Evolutionary conservation across 1,139 yeast genomes (phyloP), one percentile per base, ranked within the genome.

Genomic region (Saccharomycopsis hybrid): DNA sequence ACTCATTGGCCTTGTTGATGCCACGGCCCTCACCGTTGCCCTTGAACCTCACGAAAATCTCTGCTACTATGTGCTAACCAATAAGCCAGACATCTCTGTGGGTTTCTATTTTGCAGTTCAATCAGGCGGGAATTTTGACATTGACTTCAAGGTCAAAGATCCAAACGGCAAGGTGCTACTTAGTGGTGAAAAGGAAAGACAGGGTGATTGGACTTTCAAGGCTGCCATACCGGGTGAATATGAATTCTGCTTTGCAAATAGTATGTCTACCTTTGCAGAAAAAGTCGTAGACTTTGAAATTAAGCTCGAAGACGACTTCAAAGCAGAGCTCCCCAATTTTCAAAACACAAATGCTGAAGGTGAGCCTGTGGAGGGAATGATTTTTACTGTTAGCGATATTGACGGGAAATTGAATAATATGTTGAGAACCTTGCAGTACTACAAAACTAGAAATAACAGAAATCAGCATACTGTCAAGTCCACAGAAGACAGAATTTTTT

Each of bases 81-180:
- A 78, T 48, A 72, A 76, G 54, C 77, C 79, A 9, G 75, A 77
- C 57, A 74, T 89, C 51, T 76, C 76, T 54, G 75, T 92, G 52
- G 82, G 85, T 32, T 90, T 84, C 64, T 86, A 88, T 65, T 92
- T 88, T 72, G 89, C 96, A 18, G 97, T 92, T 47, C 96, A 89
- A 67, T 76, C 85, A 38, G 97, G 97, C 52, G 96, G 95, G 5
- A 71, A 85, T 29, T 87, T 87, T 62, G 95, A 87, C 63, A 80
- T 92, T 52, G 92, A 88, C 65, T 88, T 86, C 66, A 70, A 77
- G 38, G 76, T 92, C 56, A 79, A 72, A 58, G 81, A 78, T 28
- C 97, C 97, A 11, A 72, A 74, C 49, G 81, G 80, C 29, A 74
- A 73, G 47, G 69, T 78, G 5, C 68, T 85, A 42, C 76, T 77